Evolutionary conservation across 768 basidiomycete genomes (phyloP), one percentile per base, ranked within the genome.

Genomic region (Brasilioporus rufonigricans): DNA sequence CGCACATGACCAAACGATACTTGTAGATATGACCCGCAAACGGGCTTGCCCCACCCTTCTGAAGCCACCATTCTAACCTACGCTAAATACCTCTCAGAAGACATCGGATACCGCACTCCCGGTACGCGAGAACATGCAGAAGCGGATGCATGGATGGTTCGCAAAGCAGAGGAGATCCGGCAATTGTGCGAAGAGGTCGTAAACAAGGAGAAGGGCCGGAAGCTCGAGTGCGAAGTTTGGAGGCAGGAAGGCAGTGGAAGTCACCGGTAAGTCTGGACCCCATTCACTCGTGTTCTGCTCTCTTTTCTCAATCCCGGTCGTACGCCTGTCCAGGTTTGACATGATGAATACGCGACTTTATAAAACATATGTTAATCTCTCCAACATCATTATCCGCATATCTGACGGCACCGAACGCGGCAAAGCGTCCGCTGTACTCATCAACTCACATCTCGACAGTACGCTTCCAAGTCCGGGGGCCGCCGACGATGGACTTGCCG

Each of bases 191-290:
- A 87, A 43, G 71, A 71, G 45, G 70, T 82, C 27, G 77, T 80
- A 8, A 65, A 66, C 31, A 68, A 65, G 71, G 76, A 56, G 55
- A 64, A 57, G 0, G 73, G 61, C 5, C 74, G 85, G 44, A 85
- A 85, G 43, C 73, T 96, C n/a, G 78, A 95, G 65, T 94, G 96
- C 63, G 93, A 97, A 65, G 84, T 95, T 0, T 96, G 91, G 89
- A 77, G 87, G 52, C 95, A 97, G 71, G 79, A 87, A 61, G 93
- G 94, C 2, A 91, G 85, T 58, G 93, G 94, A 5, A 86, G 81
- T 60, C 93, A 96, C 74, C 76, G 90, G 92, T 93, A 61, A 63
- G 86, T 74, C 38, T 55, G 21, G 26, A 36, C 43, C 26, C 2
- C 16, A 31, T 36, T 2, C 5, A 6, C 21, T 27, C 24, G 24